These are phyloP conservation scores for Xylaria digitata DNA, from an alignment of 2,329 filamentous ascomycete genomes.

Conservation along the genomic window DNA sequence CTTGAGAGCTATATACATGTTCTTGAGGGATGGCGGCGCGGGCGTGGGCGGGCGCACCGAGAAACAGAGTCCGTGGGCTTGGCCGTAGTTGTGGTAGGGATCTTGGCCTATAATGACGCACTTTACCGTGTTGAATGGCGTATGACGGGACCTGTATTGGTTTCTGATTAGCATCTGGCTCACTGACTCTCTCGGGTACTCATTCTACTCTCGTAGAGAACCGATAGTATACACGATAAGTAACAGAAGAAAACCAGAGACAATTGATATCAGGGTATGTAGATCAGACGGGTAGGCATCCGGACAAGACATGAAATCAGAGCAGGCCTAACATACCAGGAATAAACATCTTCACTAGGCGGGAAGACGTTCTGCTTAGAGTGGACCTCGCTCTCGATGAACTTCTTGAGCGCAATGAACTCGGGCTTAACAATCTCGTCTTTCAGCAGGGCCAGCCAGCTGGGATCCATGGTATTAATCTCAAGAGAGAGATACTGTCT, in stretches of 20 bases:
- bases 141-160: constrained; percentile 85
- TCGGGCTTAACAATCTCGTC: constrained; percentile 83
- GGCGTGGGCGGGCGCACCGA: constrained; percentile 89
- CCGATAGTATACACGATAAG: background rate
- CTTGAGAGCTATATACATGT: constrained; percentile 90
- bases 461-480: constrained; percentile 90
- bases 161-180: background rate
- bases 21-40: constrained; percentile 88
- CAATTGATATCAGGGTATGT: no score
- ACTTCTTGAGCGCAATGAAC: constrained; percentile 89
- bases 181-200: background rate
- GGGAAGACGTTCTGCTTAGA: constrained; percentile 85
- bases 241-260: background rate
- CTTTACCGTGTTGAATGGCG: constrained; percentile 88
- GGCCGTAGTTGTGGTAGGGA: constrained; percentile 94
- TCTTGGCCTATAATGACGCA: constrained; percentile 96
- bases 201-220: background rate
- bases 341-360: constrained; percentile 89
- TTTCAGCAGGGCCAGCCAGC: constrained; percentile 89
- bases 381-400: constrained; percentile 81
- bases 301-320: background rate
- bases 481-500: constrained; percentile 85
- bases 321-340: constrained; percentile 72
- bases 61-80: constrained; percentile 96
- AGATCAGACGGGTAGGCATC: background rate